phyloP scores from a whole-genome alignment of 768 basidiomycete species.

The Lactarius deliciosus region DNA sequence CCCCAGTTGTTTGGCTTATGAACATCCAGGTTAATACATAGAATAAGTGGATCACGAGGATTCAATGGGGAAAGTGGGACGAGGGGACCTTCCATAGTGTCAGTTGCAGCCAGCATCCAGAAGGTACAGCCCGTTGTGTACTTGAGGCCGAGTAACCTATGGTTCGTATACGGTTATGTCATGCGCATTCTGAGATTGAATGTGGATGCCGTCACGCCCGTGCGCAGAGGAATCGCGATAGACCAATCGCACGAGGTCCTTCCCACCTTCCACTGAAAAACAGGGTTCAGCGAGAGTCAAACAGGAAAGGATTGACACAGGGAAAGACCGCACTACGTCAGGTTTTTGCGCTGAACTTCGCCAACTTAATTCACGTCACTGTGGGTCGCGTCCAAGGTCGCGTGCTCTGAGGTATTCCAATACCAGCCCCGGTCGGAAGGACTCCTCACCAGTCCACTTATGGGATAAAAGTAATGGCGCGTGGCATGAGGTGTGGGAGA shows the following conservation, averaged over 20 bases:
- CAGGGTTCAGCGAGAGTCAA: not conserved
- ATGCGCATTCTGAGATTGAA: slow-evolving; percentile 47
- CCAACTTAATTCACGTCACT: slow-evolving; percentile 61
- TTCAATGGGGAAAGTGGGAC: not conserved
- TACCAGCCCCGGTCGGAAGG: slow-evolving; percentile 45
- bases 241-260: slow-evolving; percentile 52
- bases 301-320: not conserved
- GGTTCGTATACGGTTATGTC: slow-evolving; percentile 36
- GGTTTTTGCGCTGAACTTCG: slow-evolving; percentile 35
- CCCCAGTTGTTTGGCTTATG: slow-evolving; percentile 44
- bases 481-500: slow-evolving; percentile 8
- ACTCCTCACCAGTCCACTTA: slow-evolving; percentile 34
- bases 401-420: slow-evolving; percentile 38
- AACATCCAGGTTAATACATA: slow-evolving; percentile 45
- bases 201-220: slow-evolving; percentile 58
- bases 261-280: slow-evolving; percentile 37
- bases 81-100: slow-evolving; percentile 50
- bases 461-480: slow-evolving; percentile 14
- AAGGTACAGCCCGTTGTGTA: slow-evolving; percentile 62
- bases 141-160: slow-evolving; percentile 44
- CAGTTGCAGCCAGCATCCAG: slow-evolving; percentile 60
- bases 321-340: slow-evolving; percentile 36
- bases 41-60: not conserved
- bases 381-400: slow-evolving; percentile 50
- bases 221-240: slow-evolving; percentile 36